Evolutionary conservation across 202 grass and related monocot species (phyloP), one percentile per base, ranked within the genome.

Genomic region (Setaria viridis): DNA sequence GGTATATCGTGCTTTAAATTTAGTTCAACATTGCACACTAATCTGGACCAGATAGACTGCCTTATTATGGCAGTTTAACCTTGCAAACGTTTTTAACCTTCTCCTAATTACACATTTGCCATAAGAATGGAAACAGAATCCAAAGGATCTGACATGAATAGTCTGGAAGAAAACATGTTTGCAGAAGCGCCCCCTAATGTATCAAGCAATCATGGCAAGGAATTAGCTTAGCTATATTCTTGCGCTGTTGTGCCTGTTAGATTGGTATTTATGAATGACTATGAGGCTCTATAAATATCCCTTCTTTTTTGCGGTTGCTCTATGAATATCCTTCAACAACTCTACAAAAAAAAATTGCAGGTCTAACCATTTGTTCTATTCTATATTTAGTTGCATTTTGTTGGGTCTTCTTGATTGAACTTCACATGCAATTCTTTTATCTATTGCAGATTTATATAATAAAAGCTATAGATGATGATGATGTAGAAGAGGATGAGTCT

Each of bases 371-470:
- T 15, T 55, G 30, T 76, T 66, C 41, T 29, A 21, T 77, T 71
- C 6, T 42, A 48, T 71, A 55, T 70, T 45, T 47, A 47, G 12
- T 12, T 2, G 5, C 55, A 37, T 45, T 59, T 59, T 56, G 11
- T 20, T 21, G 13, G n/a, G 56, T 42, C 14, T 75, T 37, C 72
- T 70, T 69, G 6, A 72, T 30, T 43, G 13, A 56, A 54, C 46
- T 64, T 82, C 3, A 76, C 53, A 58, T 80, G 35, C 37, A 20
- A 51, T 35, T 80, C 0, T 47, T 47, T 41, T 67, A 29, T 67
- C 43, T 67, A 15, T 78, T 85, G 68, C 86, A 88, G 89, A 85
- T 91, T 45, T 82, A 91, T 63, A 88, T 91, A 60, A 67, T 78
- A 42, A 91, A 91, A 62, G 89, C 89, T 72, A 82, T 67, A 0